Conservation (phyloP, 257 asterid genomes). For the Przewalskia tangutica region DNA sequence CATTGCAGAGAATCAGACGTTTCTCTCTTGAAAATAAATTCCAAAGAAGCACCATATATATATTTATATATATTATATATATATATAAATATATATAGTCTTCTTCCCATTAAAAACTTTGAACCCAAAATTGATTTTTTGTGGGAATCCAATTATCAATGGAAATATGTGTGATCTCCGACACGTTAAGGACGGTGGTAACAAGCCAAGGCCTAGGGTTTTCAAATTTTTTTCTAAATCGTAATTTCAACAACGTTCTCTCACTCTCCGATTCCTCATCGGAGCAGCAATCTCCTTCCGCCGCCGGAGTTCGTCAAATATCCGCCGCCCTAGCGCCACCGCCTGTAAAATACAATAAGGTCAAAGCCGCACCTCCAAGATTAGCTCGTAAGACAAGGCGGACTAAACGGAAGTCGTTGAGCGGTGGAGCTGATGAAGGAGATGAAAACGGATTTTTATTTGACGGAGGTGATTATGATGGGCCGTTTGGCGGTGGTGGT, state of each 20-base stretch:
- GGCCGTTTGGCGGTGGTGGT: constrained; percentile 34
- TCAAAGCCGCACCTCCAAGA: too few species aligned
- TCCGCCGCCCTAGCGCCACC: too few species aligned
- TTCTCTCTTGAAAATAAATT: not conserved
- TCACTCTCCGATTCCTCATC: not conserved
- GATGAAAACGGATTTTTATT: too few species aligned
- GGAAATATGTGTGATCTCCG: constrained; percentile 55
- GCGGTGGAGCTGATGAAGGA: too few species aligned
- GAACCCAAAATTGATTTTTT: constrained; percentile 10
- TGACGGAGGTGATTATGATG: constrained; percentile 20
- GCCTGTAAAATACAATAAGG: too few species aligned
- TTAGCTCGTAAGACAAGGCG: too few species aligned
- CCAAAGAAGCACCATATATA: not conserved
- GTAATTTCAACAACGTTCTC: constrained; percentile 7
- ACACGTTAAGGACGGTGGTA: constrained; percentile 37
- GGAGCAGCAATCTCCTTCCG: too few species aligned
- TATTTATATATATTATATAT: too few species aligned
- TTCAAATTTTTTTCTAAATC: constrained; percentile 39
- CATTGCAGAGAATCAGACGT: not conserved
- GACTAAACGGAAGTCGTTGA: too few species aligned
- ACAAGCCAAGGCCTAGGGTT: constrained; percentile 36
- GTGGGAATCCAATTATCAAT: constrained; percentile 15
- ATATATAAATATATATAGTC: not conserved
- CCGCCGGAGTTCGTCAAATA: too few species aligned
- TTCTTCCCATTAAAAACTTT: constrained; percentile 1